phyloP scores from a whole-genome alignment of 2,329 filamentous ascomycete species.

The Sodiomyces alkalinus region DNA sequence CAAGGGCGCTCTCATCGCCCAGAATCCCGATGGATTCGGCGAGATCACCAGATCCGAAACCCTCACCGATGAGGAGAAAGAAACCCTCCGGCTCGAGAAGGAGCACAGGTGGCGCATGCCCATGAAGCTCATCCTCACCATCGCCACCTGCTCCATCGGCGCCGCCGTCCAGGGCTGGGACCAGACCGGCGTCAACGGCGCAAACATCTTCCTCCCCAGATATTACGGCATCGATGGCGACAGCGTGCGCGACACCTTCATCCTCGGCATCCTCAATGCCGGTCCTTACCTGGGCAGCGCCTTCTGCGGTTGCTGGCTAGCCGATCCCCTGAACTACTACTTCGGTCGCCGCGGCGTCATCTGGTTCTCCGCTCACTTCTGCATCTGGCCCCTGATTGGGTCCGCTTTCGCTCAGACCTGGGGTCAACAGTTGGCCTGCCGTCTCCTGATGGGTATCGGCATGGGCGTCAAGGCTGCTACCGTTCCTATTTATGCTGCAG shows the following conservation, averaged over 20 bases:
- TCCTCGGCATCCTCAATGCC: slow-evolving; percentile 54
- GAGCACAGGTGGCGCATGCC: slow-evolving; percentile 55
- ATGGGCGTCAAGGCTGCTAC: slow-evolving; percentile 52
- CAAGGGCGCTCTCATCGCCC: slow-evolving; percentile 60
- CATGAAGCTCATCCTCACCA: slow-evolving; percentile 47
- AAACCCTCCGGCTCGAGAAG: slow-evolving; percentile 43
- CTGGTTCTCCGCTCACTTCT: slow-evolving; percentile 47
- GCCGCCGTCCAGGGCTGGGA: slow-evolving; percentile 60
- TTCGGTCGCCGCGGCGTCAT: slow-evolving; percentile 54
- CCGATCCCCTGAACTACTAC: slow-evolving; percentile 47
- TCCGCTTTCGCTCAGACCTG: slow-evolving; percentile 49
- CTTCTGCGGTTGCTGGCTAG: slow-evolving; percentile 46
- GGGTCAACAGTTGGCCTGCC: slow-evolving; percentile 50
- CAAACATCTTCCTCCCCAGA: slow-evolving; percentile 44
- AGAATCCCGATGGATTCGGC: slow-evolving; percentile 49
- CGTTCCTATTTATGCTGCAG: slow-evolving; percentile 61
- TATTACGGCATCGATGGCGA: slow-evolving; percentile 21
- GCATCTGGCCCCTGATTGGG: slow-evolving; percentile 45
- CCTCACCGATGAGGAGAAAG: slow-evolving; percentile 43
- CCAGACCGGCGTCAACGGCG: slow-evolving; percentile 48
- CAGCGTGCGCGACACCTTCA: slow-evolving; percentile 19
- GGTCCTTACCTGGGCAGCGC: slow-evolving; percentile 33
- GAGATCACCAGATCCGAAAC: slow-evolving; percentile 39
- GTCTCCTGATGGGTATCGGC: slow-evolving; percentile 54
- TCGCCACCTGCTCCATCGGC: slow-evolving; percentile 52